A percentile compares a stretch with the other conserved stretches of the same genome.
Conservation (phyloP, 192 early-diverging fungal genomes). For the Podila epigama region DNA sequence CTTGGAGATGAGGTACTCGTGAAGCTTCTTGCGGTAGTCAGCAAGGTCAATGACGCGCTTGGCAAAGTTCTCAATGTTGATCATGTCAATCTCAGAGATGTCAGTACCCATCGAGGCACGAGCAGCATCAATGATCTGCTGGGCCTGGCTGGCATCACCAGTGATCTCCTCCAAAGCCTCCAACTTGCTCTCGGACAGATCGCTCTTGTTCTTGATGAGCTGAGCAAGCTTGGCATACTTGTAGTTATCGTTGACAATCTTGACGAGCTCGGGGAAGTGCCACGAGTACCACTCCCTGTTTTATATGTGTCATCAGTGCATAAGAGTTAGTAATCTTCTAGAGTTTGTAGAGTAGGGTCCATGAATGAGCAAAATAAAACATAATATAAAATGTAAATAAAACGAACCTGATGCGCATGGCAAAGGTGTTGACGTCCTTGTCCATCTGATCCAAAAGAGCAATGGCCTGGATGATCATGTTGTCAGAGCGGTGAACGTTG, state of each 20-base stretch:
- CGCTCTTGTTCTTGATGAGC: constrained; percentile 90
- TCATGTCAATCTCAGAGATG: constrained; percentile 94
- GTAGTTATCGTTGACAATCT: constrained; percentile 94
- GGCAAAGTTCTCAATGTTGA: constrained; percentile 95
- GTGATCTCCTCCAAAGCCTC: constrained; percentile 84
- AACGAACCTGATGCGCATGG: constrained; percentile 85
- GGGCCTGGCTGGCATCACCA: constrained; percentile 80
- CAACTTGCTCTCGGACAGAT: constrained; percentile 79
- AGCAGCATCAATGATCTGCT: constrained; percentile 93
- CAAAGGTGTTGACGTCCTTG: constrained; percentile 98
- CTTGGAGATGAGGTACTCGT: constrained; percentile 92
- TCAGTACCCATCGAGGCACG: constrained; percentile 98
- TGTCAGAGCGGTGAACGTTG: constrained; percentile 98
- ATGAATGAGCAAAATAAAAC: no score
- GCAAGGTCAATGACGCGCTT: constrained; percentile 89
- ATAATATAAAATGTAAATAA: no score
- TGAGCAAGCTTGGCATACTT: constrained; percentile 91
- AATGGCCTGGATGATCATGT: constrained; percentile 90
- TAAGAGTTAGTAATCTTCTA: no score
- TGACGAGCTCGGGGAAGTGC: constrained; percentile 99
- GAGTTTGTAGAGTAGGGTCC: no score
- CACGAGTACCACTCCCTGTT: constrained; percentile 98
- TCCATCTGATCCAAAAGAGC: constrained; percentile 96
- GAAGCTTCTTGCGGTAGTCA: constrained; percentile 93
- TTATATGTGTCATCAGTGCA: no score